Base-by-base conservation (phyloP, 805 yeast species). In the Saccharomycopsis amapae region DNA sequence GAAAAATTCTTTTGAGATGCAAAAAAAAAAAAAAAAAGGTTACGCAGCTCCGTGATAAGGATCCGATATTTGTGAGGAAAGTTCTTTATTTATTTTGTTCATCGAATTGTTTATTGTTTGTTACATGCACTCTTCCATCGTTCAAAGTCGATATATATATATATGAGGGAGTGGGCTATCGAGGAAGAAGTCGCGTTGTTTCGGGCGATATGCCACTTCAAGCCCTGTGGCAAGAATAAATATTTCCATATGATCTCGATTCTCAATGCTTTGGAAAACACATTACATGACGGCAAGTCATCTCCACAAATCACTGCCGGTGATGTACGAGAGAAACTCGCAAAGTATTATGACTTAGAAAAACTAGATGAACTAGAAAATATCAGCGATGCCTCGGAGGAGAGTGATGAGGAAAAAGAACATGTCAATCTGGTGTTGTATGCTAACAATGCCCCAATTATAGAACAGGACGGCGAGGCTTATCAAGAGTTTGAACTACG, bases 301-400 rank as follows among this genome's bases (percentile, higher is more conserved):
- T 10, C 20, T 9, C 18, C 39, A 19, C 23, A 19, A 7, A 38
- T 75, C 45, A 66, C 76, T 1, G 69, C 73, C 0, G 56, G 57
- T 2, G 81, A 81, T 36, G 66, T 83, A 2, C 76, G 83, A 81
- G 69, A 63, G 22, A 79, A 76, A 56, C 66, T 85, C 23, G 62
- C 55, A 1, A 62, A 62, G 28, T 61, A 74, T 31, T 85, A 81
- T 57, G 71, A 84, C 54, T 62, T 84, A 42, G 66, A 70, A 5
- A 75, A 73, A 20, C 63, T 81, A 7, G 87, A 81, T 49, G 72
- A 67, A 23, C 51, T 79, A 19, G 87, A 75, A 48, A 65, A 65
- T 38, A 60, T 57, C 39, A 26, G 33, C 15, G 42, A 43, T 10
- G 58, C 55, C 31, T 48, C 51, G 31, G 62, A 56, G 4, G 56